A percentile compares a stretch with the other conserved stretches of the same genome.
phyloP scores from a whole-genome alignment of 2,329 filamentous ascomycete genomes.

The Paraphaeosphaeria minitans region DNA sequence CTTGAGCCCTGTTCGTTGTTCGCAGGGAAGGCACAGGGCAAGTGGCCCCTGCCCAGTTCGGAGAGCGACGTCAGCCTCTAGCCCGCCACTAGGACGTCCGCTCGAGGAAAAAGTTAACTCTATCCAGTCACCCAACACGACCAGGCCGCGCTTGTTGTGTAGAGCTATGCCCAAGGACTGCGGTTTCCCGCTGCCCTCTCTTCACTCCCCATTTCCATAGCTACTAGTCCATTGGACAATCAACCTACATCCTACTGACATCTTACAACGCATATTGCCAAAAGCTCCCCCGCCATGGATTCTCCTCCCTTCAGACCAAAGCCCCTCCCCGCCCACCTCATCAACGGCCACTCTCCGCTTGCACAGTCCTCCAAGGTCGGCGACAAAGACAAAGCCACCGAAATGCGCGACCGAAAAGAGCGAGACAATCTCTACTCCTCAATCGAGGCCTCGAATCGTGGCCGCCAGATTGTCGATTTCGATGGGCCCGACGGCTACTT shows the following conservation, averaged over 20 bases:
- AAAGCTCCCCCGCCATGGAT: conserved; percentile 49
- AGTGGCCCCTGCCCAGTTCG: conserved; percentile 2
- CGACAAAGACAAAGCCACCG: conserved; percentile 49
- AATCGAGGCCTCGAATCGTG: conserved; percentile 62
- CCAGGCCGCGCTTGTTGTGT: background rate
- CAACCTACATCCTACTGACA: conserved; percentile 12
- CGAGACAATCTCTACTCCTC: conserved; percentile 63
- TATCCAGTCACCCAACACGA: conserved; percentile 6
- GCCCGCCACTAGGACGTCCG: background rate
- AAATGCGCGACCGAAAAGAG: conserved; percentile 57
- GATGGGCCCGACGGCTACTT: conserved; percentile 43
- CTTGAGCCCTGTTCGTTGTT: no score
- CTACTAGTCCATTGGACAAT: conserved; percentile 15
- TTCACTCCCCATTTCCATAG: conserved; percentile 14
- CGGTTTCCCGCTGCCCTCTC: conserved; percentile 16
- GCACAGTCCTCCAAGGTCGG: conserved; percentile 53
- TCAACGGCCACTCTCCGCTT: conserved; percentile 61
- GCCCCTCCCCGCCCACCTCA: conserved; percentile 61
- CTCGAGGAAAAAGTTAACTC: background rate
- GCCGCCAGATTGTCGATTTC: conserved; percentile 53
- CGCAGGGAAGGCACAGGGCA: background rate
- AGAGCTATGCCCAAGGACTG: conserved; percentile 25
- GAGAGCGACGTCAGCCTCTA: conserved; percentile 6
- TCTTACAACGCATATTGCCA: conserved; percentile 13
- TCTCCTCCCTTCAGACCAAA: conserved; percentile 54